Base-by-base conservation (phyloP, 495 filamentous ascomycete species). In the Penicillium angulare region DNA sequence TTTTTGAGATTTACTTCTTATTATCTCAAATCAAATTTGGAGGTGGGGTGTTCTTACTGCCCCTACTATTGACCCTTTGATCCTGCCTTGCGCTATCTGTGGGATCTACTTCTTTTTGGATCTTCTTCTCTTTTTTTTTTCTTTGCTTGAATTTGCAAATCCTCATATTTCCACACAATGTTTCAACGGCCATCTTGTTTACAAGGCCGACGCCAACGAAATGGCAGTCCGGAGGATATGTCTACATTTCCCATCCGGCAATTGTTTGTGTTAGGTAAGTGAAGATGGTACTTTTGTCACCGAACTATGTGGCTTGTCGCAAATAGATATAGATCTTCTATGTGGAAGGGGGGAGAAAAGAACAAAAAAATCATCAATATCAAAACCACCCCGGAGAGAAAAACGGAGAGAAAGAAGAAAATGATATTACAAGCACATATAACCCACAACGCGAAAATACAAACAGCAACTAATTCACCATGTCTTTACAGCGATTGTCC, bases 211-310 rank as follows among this genome's bases (percentile, higher is more conserved):
- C 61, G 66, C 51, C 63, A 63, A 45, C 61, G 57, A 50, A 58
- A 64, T 59, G 50, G 60, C 57, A 27, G 50, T 21, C 35, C 39
- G 13, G 63, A 64, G 50, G 64, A 75, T 60, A 66, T 57, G 64
- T 58, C 72, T 43, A 48, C 62, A 21, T 80, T 82, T 70, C 79
- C 79, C 31, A 61, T 74, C 40, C 79, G 76, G 51, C 87, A 91
- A 68, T 70, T 91, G 55, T 81, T 89, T 54, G 80, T 91, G 34
- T 70, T 91, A 53, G 87, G 87, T 91, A 69, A 63, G 66, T 67
- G n/a, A n/a, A n/a, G n/a, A n/a, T n/a, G 39, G 60, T 61, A 60
- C 62, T 63, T 67, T 61, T 65, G 58, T 33, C 36, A 38, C 38
- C 39, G 63, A 61, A 65, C 53, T 63, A 55, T 65, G 52, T 24